Base-by-base conservation (phyloP, 768 basidiomycete genomes). In the Boletus eberwhitei region DNA sequence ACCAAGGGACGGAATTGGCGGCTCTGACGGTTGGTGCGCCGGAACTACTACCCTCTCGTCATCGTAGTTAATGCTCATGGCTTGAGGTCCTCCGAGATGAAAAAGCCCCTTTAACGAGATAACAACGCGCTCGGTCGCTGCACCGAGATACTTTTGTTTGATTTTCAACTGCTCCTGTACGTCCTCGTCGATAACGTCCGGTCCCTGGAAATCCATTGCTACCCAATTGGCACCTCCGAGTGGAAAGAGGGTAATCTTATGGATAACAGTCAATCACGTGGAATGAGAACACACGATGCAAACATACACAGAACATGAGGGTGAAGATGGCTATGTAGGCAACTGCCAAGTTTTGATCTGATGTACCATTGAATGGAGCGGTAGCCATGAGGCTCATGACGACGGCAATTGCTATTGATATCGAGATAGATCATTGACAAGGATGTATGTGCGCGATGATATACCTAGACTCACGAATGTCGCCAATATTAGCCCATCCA, bases 401-500 rank as follows among this genome's bases (percentile, higher is more conserved):
- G 3, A 90, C 82, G 1, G 86, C 76, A 0, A 80, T 87, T 3
- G 89, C 86, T 88, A 39, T 43, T 44, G 40, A 26, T 31, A 41
- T 22, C 38, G 8, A 21, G 29, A 7, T n/a, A 0, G n/a, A 41
- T 48, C 2, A 42, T 53, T 16, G 42, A 14, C 21, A 13, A 36
- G 37, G 17, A 16, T 8, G 29, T 22, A 13, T 2, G 19, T n/a
- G 7, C 0, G 17, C 12, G 36, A 47, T 14, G 36, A 13, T 16
- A 39, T 71, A 32, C 9, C 3, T 2, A 8, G 8, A 56, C 83
- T 64, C 61, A 88, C 87, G 85, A 32, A 90, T 79, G 62, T 88
- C 88, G 9, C 84, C 86, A 41, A 79, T 79, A 60, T 89, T 90
- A 9, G 75, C 79, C 81, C 82, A 90, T 4, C 79, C 81, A 37